These are phyloP conservation scores for Graphium sp. DNA, from an alignment of 2,329 filamentous ascomycete species.

Conservation along the genomic window DNA sequence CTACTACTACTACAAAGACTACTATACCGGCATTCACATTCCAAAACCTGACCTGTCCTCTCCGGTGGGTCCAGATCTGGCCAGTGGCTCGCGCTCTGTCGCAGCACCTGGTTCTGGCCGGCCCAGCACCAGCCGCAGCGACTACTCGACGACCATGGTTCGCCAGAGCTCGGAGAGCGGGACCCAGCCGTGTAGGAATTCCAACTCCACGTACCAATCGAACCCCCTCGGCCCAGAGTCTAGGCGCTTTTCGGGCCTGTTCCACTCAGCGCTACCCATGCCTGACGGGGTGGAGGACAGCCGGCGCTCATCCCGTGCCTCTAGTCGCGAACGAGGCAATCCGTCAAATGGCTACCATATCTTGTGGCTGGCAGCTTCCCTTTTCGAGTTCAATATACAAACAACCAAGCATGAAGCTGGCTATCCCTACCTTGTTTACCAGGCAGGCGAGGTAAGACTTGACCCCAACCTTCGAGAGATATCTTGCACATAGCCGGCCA, in stretches of 20 bases:
- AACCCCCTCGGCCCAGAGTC: constrained; percentile 21
- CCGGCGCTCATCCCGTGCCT: constrained; percentile 37
- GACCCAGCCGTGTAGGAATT: constrained; percentile 30
- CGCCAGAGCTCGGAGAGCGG: constrained; percentile 35
- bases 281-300: constrained; percentile 44
- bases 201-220: constrained; percentile 35
- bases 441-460: constrained; percentile 64
- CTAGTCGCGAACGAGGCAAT: constrained; percentile 38
- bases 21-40: constrained; percentile 20
- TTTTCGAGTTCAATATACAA: constrained; percentile 96
- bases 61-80: constrained; percentile 23
- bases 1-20: constrained; percentile 39
- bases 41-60: constrained; percentile 1
- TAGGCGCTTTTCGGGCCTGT: constrained; percentile 56
- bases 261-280: constrained; percentile 75
- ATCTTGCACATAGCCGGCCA: not conserved
- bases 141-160: constrained; percentile 32
- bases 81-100: constrained; percentile 28
- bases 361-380: constrained; percentile 78
- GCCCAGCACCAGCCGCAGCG: constrained; percentile 43
- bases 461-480: not conserved
- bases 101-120: constrained; percentile 25
- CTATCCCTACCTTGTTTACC: constrained; percentile 91
- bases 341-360: constrained; percentile 47
- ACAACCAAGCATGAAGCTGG: constrained; percentile 82